Evolutionary conservation across 1,139 yeast genomes (phyloP), one percentile per base, ranked within the genome.

Genomic region (Schwanniomyces etchellsii): DNA sequence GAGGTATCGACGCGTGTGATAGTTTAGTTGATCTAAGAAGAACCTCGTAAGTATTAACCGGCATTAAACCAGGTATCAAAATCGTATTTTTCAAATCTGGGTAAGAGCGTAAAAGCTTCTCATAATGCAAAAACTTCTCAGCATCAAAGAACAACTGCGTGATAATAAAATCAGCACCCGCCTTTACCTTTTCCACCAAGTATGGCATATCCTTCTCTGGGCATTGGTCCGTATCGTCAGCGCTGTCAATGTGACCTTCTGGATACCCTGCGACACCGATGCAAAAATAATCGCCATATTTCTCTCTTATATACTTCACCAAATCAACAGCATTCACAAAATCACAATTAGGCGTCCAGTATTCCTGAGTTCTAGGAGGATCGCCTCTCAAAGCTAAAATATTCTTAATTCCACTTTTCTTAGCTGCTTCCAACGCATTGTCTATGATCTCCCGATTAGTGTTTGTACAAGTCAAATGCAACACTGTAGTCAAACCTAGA

Each of bases 251-350:
- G 57, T 91, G 97, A 15, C 99, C 99, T 50, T 91, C 96, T 5
- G 96, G 96, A 54, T 89, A 89, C 1, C 91, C 95, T 3, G 95
- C 96, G 5, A 88, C 96, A 30, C 96, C 96, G 37, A 88, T 66
- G 49, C 93, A 80, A 52, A 86, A 84, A 49, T 75, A 79, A 48
- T 81, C 79, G 11, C 85, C 95, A 49, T 85, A 71, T 28, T 74
- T 57, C 28, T 61, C 38, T 43, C 74, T 77, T 43, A 91, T 89
- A 50, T 89, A 86, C 41, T 59, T 68, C 20, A 91, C 91, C 47
- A 91, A 70, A 54, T 91, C 97, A 6, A 77, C 81, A 1, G 96
- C 96, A 47, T 79, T 71, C 36, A 61, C 61, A 53, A 85, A 84
- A 37, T 77, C 78, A 36, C 72, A 64, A 39, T 67, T 55, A 37